Base-by-base conservation (phyloP, 1,139 yeast species). In the Diutina neorugosa region DNA sequence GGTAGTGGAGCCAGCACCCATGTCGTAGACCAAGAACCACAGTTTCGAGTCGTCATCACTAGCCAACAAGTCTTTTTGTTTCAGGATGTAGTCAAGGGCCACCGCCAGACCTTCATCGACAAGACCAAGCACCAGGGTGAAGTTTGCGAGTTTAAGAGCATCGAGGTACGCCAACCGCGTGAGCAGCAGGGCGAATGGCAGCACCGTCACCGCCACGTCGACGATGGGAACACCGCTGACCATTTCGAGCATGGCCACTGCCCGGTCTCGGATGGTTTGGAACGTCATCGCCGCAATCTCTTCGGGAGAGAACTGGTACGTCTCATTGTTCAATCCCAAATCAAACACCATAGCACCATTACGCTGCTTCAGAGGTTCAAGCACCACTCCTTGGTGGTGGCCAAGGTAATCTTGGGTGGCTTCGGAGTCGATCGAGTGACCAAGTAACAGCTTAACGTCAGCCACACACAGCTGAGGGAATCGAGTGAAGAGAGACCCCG, bases 91-190 rank as follows among this genome's bases (percentile, higher is more conserved):
- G 63, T 90, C 89, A 52, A 88, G 70, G 0, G 96, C 96, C 21
- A 89, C 93, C 1, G 98, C 91, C 18, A 89, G 71, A 18, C 97
- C 98, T 65, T 93, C 98, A 62, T 87, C 93, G 2, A 91, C 86
- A 52, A 89, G 70, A 0, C 86, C 81, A 57, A 85, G 76, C 20
- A 83, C 76, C 44, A 77, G 75, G 21, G 71, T 61, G 59, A 86
- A 70, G 20, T 85, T 88, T 1, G 96, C 86, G 54, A 88, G 70
- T 51, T 78, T 78, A 48, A 86, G 84, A 2, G 94, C 82, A 61
- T 89, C 96, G 49, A 77, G 69, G 52, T 89, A 69, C 0, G 96
- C 87, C 51, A 71, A 73, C 62, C 96, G 80, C 62, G 88, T 86
- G 20, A 78, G 74, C 55, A 80, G 80, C 41, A 75, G 67, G 57